These are phyloP conservation scores for Agaricus sinodeliciosus DNA, from an alignment of 768 basidiomycete genomes.

Conservation along the genomic window DNA sequence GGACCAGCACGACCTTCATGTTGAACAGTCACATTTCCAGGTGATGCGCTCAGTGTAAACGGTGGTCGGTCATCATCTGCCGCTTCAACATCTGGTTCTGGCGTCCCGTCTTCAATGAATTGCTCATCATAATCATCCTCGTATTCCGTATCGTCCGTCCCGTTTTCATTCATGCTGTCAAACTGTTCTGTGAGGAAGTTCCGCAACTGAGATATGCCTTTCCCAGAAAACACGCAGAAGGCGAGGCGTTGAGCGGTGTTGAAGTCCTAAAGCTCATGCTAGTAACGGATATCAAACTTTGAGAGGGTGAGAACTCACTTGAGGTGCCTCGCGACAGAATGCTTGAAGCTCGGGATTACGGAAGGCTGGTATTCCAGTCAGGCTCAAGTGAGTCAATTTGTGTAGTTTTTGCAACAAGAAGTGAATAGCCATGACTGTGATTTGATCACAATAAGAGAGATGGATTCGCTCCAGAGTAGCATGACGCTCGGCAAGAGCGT, in stretches of 20 bases:
- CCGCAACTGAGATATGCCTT: constrained; percentile 79
- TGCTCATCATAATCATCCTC: constrained; percentile 48
- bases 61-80: constrained; percentile 26
- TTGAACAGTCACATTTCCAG: constrained; percentile 16
- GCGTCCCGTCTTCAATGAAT: constrained; percentile 42
- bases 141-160: constrained; percentile 63
- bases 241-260: constrained; percentile 81
- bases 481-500: constrained; percentile 79
- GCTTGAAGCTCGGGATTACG: constrained; percentile 76
- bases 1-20: constrained; percentile 7
- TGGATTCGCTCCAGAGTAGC: constrained; percentile 92
- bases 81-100: constrained; percentile 33
- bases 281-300: constrained; percentile 8
- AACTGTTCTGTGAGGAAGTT: constrained; percentile 72
- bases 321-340: constrained; percentile 85
- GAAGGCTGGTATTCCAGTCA: constrained; percentile 97
- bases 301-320: constrained; percentile 41
- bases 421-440: constrained; percentile 86
- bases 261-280: constrained; percentile 59
- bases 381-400: constrained; percentile 88
- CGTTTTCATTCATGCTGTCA: constrained; percentile 68
- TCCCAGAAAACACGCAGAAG: constrained; percentile 96
- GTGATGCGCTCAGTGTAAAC: constrained; percentile 7
- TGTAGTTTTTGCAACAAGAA: constrained; percentile 85
- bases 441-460: constrained; percentile 94